Evolutionary conservation across 257 asterid species (phyloP).

Genomic region (Scutellaria minor): DNA sequence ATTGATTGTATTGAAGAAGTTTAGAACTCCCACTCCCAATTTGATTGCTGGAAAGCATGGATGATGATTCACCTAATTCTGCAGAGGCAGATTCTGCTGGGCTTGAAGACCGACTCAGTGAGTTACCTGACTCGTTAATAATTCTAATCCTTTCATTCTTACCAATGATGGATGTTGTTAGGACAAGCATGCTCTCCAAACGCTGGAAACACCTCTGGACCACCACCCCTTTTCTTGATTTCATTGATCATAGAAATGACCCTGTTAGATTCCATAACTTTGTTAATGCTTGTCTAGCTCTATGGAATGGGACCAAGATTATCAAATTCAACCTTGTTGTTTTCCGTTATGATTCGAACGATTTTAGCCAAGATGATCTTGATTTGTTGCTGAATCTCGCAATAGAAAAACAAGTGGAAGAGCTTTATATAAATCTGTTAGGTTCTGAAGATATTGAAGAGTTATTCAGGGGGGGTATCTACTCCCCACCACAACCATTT

Average conservation of each 20-base stretch:
- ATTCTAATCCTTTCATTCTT: background rate
- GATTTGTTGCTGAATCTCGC: background rate
- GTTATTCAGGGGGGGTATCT: too few relatives aligned
- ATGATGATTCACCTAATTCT: too few relatives aligned
- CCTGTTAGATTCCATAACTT: background rate
- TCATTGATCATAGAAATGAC: too few relatives aligned
- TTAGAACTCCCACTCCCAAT: too few relatives aligned
- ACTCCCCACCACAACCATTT: background rate
- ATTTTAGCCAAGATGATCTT: background rate
- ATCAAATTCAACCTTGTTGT: background rate
- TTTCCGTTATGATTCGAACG: too few relatives aligned
- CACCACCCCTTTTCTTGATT: background rate
- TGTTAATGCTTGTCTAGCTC: background rate
- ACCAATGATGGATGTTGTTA: background rate
- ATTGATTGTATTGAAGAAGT: too few relatives aligned
- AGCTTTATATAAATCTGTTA: too few relatives aligned
- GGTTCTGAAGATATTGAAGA: background rate
- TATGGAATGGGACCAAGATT: background rate
- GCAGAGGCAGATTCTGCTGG: too few relatives aligned
- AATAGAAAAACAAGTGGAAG: background rate
- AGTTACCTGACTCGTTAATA: background rate
- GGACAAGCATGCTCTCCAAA: background rate
- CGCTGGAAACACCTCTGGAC: background rate
- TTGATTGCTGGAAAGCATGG: too few relatives aligned
- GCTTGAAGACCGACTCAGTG: conserved; percentile 3